These are phyloP conservation scores for Vachellia collinsii DNA, from an alignment of 306 rosid species.

Conservation along the genomic window DNA sequence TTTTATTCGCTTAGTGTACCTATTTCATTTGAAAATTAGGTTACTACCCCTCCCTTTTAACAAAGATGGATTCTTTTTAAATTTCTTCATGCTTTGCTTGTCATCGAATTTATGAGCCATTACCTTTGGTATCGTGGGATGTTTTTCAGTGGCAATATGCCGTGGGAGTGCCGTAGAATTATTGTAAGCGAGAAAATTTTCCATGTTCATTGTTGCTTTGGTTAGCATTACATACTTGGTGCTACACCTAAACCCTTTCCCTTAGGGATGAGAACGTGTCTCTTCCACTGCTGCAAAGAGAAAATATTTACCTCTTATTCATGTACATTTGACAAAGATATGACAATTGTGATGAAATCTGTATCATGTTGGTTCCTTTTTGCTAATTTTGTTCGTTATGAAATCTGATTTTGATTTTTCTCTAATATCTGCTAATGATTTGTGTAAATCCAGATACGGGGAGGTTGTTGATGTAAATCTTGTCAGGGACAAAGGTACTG, in stretches of 20 bases:
- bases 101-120: background rate
- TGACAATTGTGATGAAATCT: background rate
- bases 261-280: background rate
- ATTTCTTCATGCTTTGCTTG: background rate
- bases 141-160: background rate
- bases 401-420: background rate
- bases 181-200: background rate
- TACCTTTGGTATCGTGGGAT: background rate
- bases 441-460: conserved; percentile 59
- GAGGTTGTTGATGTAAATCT: conserved; percentile 92
- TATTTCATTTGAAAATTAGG: background rate
- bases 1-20: background rate
- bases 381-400: background rate
- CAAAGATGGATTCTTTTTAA: background rate
- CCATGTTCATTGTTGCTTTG: background rate
- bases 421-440: background rate
- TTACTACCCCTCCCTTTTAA: background rate
- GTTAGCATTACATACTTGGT: background rate
- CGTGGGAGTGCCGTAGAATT: background rate
- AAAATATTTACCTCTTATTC: background rate
- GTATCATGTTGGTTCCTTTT: background rate
- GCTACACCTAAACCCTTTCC: background rate
- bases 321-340: background rate
- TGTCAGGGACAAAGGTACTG: conserved; percentile 87
- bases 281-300: background rate